phyloP scores from a whole-genome alignment of 2,329 filamentous ascomycete species.

The Ascomycota sp. region DNA sequence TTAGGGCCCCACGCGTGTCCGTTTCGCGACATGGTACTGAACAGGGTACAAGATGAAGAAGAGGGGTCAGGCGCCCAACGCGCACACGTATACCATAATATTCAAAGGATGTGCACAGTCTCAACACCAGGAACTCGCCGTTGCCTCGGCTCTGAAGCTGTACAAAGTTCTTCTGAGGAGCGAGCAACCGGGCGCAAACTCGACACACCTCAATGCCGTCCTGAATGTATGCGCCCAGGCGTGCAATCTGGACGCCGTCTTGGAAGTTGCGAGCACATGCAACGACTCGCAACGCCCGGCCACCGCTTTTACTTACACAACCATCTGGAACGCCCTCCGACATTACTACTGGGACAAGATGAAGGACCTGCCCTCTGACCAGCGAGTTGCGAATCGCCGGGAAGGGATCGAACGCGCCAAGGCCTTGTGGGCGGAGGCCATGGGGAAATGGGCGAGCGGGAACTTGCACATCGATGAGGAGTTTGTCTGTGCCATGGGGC shows the following conservation, averaged over 20 bases:
- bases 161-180: constrained; percentile 53
- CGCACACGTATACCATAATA: constrained; percentile 64
- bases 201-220: constrained; percentile 74
- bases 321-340: constrained; percentile 57
- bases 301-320: constrained; percentile 53
- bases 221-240: constrained; percentile 58
- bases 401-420: constrained; percentile 42
- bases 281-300: constrained; percentile 41
- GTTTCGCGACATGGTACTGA: background rate
- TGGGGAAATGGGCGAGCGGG: constrained; percentile 52
- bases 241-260: constrained; percentile 56
- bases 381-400: constrained; percentile 13
- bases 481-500: constrained; percentile 61
- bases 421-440: constrained; percentile 59
- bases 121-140: constrained; percentile 31
- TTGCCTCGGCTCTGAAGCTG: constrained; percentile 47
- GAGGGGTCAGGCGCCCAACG: constrained; percentile 55
- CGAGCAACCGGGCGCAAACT: constrained; percentile 44
- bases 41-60: constrained; percentile 62
- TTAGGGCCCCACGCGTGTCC: background rate
- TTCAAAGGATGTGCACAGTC: constrained; percentile 50
- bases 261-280: constrained; percentile 50
- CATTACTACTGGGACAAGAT: constrained; percentile 8
- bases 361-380: constrained; percentile 8
- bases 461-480: constrained; percentile 52